Base-by-base conservation (phyloP, 1,284 basidiomycete species). In the Coniferiporia weirii region DNA sequence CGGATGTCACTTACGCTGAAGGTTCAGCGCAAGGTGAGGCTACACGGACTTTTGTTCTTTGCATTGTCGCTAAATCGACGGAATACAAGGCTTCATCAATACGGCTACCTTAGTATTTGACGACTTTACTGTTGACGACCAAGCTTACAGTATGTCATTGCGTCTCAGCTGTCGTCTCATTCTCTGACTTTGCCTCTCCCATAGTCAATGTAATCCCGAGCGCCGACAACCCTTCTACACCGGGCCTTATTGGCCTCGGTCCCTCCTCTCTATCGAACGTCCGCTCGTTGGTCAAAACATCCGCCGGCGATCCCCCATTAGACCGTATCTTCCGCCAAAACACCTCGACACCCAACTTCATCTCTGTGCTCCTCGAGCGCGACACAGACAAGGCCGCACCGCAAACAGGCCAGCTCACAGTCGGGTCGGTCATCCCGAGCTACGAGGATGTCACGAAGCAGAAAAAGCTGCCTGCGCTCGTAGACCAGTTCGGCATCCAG, bases 101-200 rank as follows among this genome's bases (percentile, higher is more conserved):
- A 76, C 77, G 0, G 82, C 80, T 10, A 66, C 70, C 0, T 66
- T 88, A 9, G 70, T 74, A 1, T 84, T 88, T 62, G 78, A 79
- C 34, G 82, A 79, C 3, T 82, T 78, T 67, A 73, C 67, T 0
- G 73, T 88, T 46, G 64, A 74, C 1, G 69, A 80, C 44, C 87
- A 89, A 65, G 85, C 82, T n/a, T 89, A 79, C 66, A 75, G 85
- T 87, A 60, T 57, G 82, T 71, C 32, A 20, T 15, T 47, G 27
- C 27, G 5, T 27, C 27, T 27, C 2, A 27, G 27, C 5, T 5
- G 27, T 38, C n/a, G 3, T 9, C n/a, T 51, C 44, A 17, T 36
- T 36, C 34, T 49, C 49, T 47, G 8, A 34, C 45, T 35, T 22
- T 27, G 36, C 1, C 34, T 36, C 19, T 13, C 17, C 59, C 38